phyloP scores from a whole-genome alignment of 768 basidiomycete genomes.

The Podaxis sp. region DNA sequence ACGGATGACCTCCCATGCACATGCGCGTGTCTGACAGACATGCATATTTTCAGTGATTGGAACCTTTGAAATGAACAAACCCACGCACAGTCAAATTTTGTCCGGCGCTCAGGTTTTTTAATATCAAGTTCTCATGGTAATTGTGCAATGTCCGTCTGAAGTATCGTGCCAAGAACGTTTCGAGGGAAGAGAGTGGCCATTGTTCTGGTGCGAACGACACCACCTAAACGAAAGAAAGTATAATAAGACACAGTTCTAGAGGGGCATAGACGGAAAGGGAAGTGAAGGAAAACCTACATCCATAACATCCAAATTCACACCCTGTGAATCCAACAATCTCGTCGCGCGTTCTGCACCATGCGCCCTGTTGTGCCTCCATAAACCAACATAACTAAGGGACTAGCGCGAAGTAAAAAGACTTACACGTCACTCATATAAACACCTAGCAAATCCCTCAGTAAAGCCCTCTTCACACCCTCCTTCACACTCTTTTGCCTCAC shows the following conservation, averaged over 20 bases:
- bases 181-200: conserved; percentile 74
- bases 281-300: conserved; percentile 53
- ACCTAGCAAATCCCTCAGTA: conserved; percentile 72
- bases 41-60: not conserved
- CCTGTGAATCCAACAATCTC: conserved; percentile 76
- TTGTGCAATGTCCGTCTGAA: conserved; percentile 74
- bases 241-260: conserved; percentile 1
- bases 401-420: conserved; percentile 28
- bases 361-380: conserved; percentile 37
- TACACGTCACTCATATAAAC: conserved; percentile 83
- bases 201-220: conserved; percentile 65
- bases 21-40: conserved; percentile 50
- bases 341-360: conserved; percentile 58
- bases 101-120: conserved; percentile 76
- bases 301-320: conserved; percentile 70
- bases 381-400: not conserved
- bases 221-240: conserved; percentile 40
- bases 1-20: conserved; percentile 53
- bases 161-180: conserved; percentile 78
- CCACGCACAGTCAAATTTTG: conserved; percentile 69
- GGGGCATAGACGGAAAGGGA: not conserved
- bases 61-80: not conserved
- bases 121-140: conserved; percentile 67
- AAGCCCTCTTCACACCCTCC: conserved; percentile 49
- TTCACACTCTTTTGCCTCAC: conserved; percentile 41